phyloP scores from a whole-genome alignment of 768 basidiomycete species.

The Calocybe indica region DNA sequence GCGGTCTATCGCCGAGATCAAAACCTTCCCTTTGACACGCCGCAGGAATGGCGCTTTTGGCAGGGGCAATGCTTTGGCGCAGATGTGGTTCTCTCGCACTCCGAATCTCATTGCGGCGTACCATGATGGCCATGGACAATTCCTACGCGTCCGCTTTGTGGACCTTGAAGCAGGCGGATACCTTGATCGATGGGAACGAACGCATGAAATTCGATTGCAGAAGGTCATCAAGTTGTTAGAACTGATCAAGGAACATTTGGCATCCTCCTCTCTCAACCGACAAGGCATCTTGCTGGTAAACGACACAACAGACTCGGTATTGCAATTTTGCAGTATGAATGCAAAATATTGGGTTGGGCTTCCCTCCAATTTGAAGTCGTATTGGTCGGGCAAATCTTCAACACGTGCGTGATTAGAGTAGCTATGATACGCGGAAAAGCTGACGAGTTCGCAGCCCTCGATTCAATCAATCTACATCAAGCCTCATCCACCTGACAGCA shows the following conservation, averaged over 20 bases:
- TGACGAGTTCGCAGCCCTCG: too few species aligned
- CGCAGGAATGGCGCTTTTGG: background rate
- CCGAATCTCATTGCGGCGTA: conserved; percentile 12
- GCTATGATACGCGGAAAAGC: too few species aligned
- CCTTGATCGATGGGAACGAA: conserved; percentile 9
- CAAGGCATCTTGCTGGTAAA: too few species aligned
- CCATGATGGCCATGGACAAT: conserved; percentile 12
- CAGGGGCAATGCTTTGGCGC: conserved; percentile 7
- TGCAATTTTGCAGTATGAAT: too few species aligned
- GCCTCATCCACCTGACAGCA: too few species aligned
- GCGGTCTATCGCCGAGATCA: conserved; percentile 11
- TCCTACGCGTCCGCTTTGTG: conserved; percentile 6
- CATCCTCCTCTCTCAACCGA: too few species aligned
- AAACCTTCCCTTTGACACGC: conserved; percentile 10
- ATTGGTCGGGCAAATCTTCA: too few species aligned
- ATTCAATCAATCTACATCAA: too few species aligned
- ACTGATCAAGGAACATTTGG: conserved; percentile 7
- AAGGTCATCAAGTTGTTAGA: conserved; percentile 11
- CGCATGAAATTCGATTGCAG: conserved; percentile 6
- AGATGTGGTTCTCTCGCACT: conserved; percentile 16
- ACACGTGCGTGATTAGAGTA: too few species aligned
- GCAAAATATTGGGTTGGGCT: too few species aligned
- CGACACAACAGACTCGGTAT: too few species aligned
- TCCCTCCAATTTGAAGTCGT: too few species aligned
- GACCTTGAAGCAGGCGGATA: conserved; percentile 4